Percentiles rank a stretch among this genome's conserved stretches.
Evolutionary conservation across 140 eudicot species (phyloP).

Genomic region (Senecio squalidus): DNA sequence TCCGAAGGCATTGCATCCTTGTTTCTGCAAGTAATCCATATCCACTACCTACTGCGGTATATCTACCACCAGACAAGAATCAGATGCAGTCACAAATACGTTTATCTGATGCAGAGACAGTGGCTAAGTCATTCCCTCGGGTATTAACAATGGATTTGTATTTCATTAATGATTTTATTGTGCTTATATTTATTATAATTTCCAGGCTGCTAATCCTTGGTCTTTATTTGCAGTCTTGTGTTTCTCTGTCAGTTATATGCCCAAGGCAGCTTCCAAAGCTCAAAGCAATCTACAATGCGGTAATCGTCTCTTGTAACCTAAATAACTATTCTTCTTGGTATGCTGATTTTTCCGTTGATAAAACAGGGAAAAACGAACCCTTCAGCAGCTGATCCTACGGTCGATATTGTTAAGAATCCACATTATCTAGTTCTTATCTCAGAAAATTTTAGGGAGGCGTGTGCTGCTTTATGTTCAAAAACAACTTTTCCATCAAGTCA

Average conservation of each 20-base stretch:
- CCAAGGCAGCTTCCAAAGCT: constrained; percentile 79
- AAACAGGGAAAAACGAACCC: constrained; percentile 65
- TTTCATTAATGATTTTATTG: neutral
- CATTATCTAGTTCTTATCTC: constrained; percentile 57
- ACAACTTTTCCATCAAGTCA: constrained; percentile 38
- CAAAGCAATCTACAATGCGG: constrained; percentile 68
- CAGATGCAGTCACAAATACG: constrained; percentile 35
- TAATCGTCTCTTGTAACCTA: constrained; percentile 13
- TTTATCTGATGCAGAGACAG: constrained; percentile 53
- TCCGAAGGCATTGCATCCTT: constrained; percentile 69
- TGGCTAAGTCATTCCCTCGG: constrained; percentile 66
- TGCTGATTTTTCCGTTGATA: neutral
- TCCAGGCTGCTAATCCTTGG: neutral
- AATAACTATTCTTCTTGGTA: neutral
- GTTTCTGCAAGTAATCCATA: constrained; percentile 83
- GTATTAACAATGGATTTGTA: constrained; percentile 23
- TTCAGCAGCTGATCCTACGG: constrained; percentile 43
- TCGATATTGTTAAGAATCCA: constrained; percentile 52
- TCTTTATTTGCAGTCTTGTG: constrained; percentile 42
- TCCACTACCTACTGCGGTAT: constrained; percentile 71
- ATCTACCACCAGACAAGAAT: constrained; percentile 42
- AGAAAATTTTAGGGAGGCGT: constrained; percentile 67
- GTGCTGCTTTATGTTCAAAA: constrained; percentile 47
- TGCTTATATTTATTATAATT: constrained; percentile 11
- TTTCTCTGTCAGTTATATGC: constrained; percentile 72